phyloP scores from a whole-genome alignment of 768 basidiomycete species.

The Phlebiopsis flavidoalba region DNA sequence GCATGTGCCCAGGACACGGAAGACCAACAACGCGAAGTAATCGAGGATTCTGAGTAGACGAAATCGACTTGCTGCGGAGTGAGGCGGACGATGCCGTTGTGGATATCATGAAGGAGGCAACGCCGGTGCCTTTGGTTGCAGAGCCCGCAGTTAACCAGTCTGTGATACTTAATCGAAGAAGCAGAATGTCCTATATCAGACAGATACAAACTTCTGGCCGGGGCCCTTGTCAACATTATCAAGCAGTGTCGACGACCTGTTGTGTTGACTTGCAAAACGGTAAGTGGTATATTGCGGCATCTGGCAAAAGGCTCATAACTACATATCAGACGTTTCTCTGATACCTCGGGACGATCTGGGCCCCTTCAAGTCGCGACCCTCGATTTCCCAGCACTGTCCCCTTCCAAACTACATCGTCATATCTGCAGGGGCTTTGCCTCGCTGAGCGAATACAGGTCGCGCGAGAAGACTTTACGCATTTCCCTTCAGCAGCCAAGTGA shows the following conservation, averaged over 20 bases:
- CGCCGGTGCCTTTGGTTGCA: background rate
- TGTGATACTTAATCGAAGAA: conserved; percentile 87
- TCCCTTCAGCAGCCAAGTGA: conserved; percentile 31
- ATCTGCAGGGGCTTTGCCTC: conserved; percentile 59
- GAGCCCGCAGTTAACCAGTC: conserved; percentile 60
- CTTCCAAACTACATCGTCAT: conserved; percentile 39
- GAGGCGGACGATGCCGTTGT: background rate
- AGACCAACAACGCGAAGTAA: conserved; percentile 1
- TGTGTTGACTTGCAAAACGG: conserved; percentile 94
- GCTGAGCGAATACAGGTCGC: conserved; percentile 48
- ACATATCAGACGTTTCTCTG: conserved; percentile 54
- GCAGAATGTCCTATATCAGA: conserved; percentile 90
- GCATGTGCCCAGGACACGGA: background rate
- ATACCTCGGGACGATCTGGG: conserved; percentile 69
- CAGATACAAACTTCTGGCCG: conserved; percentile 84
- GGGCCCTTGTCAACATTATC: conserved; percentile 77
- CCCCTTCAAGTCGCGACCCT: conserved; percentile 75
- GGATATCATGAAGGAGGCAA: background rate
- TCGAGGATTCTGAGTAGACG: conserved; percentile 20
- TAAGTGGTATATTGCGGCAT: conserved; percentile 31
- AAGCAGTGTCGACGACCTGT: conserved; percentile 82
- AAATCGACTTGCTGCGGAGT: background rate
- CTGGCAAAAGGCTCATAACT: conserved; percentile 8
- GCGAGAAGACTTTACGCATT: conserved; percentile 12
- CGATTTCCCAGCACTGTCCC: conserved; percentile 42